Evolutionary conservation across 306 rosid species (phyloP).

Genomic region (Casuarina equisetifolia): DNA sequence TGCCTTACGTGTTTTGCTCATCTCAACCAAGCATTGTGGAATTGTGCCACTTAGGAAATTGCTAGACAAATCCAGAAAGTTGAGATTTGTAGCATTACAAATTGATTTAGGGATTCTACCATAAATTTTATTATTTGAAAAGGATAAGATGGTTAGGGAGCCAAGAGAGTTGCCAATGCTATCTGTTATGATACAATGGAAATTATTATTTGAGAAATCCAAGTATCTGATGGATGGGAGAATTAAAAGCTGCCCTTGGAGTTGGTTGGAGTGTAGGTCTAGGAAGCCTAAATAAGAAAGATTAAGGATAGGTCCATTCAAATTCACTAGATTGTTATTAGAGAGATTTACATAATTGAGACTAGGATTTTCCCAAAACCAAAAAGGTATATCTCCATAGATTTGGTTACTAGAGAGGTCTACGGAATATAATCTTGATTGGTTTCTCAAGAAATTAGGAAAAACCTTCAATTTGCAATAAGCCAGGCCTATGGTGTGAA

Average conservation of each 20-base stretch:
- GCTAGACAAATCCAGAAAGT: no score
- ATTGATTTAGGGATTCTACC: conserved; percentile 32
- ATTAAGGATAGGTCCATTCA: background rate
- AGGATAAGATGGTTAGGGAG: background rate
- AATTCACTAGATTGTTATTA: background rate
- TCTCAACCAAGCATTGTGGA: conserved; percentile 22
- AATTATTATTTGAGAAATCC: conserved; percentile 31
- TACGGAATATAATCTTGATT: no score
- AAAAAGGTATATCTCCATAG: no score
- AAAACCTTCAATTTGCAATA: no score
- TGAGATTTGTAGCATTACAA: conserved; percentile 18
- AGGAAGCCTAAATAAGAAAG: background rate
- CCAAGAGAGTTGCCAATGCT: background rate
- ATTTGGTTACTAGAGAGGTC: no score
- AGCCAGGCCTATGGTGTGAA: no score
- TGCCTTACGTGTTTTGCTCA: conserved; percentile 9
- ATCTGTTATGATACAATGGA: background rate
- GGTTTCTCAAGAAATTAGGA: no score
- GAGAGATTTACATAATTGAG: background rate
- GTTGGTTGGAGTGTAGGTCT: conserved; percentile 39
- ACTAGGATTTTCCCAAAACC: no score
- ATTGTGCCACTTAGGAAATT: conserved; percentile 11
- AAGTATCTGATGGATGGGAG: background rate
- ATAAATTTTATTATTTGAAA: conserved; percentile 1
- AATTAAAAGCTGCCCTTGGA: conserved; percentile 24